Evolutionary conservation across 2,329 filamentous ascomycete species (phyloP).

Genomic region (Clarireedia sp.): DNA sequence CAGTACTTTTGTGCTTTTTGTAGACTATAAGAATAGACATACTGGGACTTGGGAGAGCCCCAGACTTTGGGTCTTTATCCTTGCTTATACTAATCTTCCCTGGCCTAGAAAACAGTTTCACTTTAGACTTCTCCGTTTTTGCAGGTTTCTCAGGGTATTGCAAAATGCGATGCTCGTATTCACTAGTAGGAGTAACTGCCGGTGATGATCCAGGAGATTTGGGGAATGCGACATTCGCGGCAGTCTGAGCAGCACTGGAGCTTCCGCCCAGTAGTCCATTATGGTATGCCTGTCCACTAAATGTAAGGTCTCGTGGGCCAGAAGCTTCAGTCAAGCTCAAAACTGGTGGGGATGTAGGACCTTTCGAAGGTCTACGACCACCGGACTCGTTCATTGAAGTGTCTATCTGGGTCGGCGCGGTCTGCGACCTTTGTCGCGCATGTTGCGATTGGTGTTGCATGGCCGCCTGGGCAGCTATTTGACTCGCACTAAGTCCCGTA

Average conservation of each 20-base stretch:
- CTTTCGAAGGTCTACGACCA: slow-evolving; percentile 28
- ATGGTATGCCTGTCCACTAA: slow-evolving; percentile 43
- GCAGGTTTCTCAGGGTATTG: slow-evolving; percentile 48
- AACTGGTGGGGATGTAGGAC: slow-evolving; percentile 52
- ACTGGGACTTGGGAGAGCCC: slow-evolving; percentile 63
- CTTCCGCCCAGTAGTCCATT: slow-evolving; percentile 55
- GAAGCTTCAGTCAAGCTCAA: slow-evolving; percentile 59
- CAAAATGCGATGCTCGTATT: slow-evolving; percentile 27
- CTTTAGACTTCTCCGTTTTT: slow-evolving; percentile 65
- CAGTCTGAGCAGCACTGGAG: slow-evolving; percentile 59
- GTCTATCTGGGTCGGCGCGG: slow-evolving; percentile 47
- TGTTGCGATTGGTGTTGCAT: slow-evolving; percentile 51
- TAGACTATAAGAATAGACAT: slow-evolving; percentile 55
- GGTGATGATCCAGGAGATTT: slow-evolving; percentile 36
- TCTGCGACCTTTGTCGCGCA: slow-evolving; percentile 63
- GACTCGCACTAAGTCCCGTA: slow-evolving; percentile 52
- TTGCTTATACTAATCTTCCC: slow-evolving; percentile 65
- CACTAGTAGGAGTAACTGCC: slow-evolving; percentile 26
- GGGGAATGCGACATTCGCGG: slow-evolving; percentile 65
- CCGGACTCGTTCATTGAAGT: slow-evolving; percentile 16
- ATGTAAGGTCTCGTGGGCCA: slow-evolving; percentile 48
- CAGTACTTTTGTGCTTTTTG: slow-evolving; percentile 37
- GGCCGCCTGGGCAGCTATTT: slow-evolving; percentile 73
- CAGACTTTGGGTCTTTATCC: slow-evolving; percentile 54
- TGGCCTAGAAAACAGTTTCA: slow-evolving; percentile 73